Percentiles rank a stretch among this genome's conserved stretches.
Conservation (phyloP, 306 rosid genomes). For the Vigna unguiculata region DNA sequence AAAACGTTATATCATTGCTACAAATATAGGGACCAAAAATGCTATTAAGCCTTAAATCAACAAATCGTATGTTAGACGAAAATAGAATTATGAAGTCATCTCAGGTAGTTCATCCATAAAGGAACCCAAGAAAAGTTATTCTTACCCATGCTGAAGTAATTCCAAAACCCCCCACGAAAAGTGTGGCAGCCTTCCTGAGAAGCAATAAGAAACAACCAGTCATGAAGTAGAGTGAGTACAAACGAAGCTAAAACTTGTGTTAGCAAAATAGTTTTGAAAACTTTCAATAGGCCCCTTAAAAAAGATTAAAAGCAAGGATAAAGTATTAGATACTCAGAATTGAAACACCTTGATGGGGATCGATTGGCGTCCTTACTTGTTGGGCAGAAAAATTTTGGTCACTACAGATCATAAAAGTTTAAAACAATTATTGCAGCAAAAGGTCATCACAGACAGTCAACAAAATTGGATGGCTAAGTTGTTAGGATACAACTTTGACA, state of each 20-base stretch:
- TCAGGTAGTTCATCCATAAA: slow-evolving; percentile 3
- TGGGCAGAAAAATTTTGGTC: too few species aligned
- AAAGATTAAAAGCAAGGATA: slow-evolving; percentile 19
- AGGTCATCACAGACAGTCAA: too few species aligned
- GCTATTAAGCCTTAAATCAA: too few species aligned
- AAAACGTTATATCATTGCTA: too few species aligned
- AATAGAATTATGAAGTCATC: slow-evolving; percentile 21
- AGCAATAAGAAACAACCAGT: slow-evolving; percentile 42
- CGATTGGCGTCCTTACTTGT: too few species aligned
- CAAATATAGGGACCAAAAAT: too few species aligned
- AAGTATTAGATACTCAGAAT: slow-evolving; percentile 6
- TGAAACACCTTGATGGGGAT: too few species aligned
- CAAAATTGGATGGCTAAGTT: too few species aligned
- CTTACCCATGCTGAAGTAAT: slow-evolving; percentile 99
- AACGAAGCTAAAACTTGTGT: slow-evolving; percentile 39
- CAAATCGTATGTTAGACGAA: slow-evolving; percentile 12
- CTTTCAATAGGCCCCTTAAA: neutral
- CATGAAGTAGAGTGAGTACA: slow-evolving; percentile 36
- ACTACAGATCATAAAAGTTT: too few species aligned
- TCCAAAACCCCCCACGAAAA: slow-evolving; percentile 99
- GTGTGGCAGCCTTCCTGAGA: slow-evolving; percentile 90
- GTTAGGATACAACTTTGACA: too few species aligned
- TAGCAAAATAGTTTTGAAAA: slow-evolving; percentile 18
- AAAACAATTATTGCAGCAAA: too few species aligned
- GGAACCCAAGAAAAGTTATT: slow-evolving; percentile 33